Base-by-base conservation (phyloP, 495 filamentous ascomycete species). In the Podospora pseudoanserina region DNA sequence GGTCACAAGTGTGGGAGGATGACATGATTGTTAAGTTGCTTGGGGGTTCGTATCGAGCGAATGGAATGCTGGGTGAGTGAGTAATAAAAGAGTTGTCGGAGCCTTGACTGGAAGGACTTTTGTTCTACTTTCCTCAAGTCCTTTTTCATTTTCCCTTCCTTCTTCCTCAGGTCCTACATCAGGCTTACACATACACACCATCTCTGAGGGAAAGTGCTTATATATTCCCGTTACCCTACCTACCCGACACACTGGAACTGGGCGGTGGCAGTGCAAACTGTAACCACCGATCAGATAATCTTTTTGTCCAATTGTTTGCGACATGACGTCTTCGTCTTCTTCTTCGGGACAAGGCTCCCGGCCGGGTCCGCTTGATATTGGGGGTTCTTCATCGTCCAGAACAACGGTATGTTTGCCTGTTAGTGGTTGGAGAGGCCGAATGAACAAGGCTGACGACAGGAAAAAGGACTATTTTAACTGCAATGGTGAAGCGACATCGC, bases 261-360 rank as follows among this genome's bases (percentile, higher is more conserved):
- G 59, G 70, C 64, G 64, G 70, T 68, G 70, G 70, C 70, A 66
- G 70, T 71, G 70, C 67, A 68, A 71, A 67, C 19, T 18, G 18
- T 65, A 27, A 32, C 30, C 30, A 32, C 30, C 7, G 30, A 32
- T 49, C 39, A 49, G 39, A 49, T 6, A 32, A 32, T 32, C 30
- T 6, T 3, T 49, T 49, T 1, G 39, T 9, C 20, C 26, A 64
- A n/a, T 26, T 28, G 19, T 68, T 65, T 9, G 30, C 13, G 63
- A 27, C 23, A n/a, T 20, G 64, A 20, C 58, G 67, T 67, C 60
- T 54, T 62, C 65, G 7, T 27, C 44, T 62, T 5, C 59, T 23
- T 56, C 27, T 30, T 56, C 20, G 64, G 57, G 13, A 55, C 59
- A 34, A 28, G 39, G 39, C 39, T 49, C 39, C 6, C 70, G 26